A percentile compares a stretch with the other conserved stretches of the same genome.
phyloP scores from a whole-genome alignment of 495 filamentous ascomycete genomes.

The Bombardia bombarda region DNA sequence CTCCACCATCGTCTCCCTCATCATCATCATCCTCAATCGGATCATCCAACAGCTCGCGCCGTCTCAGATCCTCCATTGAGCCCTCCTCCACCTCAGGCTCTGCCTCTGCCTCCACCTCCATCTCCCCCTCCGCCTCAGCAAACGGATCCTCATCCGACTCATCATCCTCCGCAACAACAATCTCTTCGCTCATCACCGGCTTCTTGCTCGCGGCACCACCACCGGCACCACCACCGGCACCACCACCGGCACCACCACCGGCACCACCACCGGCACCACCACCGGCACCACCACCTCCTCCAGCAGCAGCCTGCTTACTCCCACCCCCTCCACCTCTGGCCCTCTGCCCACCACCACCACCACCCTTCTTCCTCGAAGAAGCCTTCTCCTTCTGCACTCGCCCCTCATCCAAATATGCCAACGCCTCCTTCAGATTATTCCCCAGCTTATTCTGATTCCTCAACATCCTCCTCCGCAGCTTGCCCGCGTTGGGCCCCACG shows the following conservation, averaged over 20 bases:
- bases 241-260: conserved; percentile 7
- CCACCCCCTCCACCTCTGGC: conserved; percentile 3
- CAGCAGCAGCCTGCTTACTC: conserved; percentile 33
- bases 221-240: conserved; percentile 13
- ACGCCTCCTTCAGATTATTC: conserved; percentile 65
- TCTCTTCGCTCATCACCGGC: conserved; percentile 30
- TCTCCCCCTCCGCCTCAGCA: conserved; percentile 43
- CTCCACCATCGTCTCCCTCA: conserved; percentile 39
- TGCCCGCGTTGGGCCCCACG: conserved; percentile 46
- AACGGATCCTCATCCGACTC: conserved; percentile 43
- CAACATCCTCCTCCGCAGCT: conserved; percentile 54
- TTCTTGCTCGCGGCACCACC: conserved; percentile 19
- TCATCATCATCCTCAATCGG: conserved; percentile 30
- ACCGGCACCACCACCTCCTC: conserved; percentile 14
- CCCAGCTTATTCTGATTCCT: conserved; percentile 63
- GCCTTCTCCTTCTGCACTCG: conserved; percentile 25
- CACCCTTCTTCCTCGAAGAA: conserved; percentile 13
- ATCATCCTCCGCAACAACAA: conserved; percentile 40
- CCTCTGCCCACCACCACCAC: conserved; percentile 6
- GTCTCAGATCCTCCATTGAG: conserved; percentile 53
- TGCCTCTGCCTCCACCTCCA: conserved; percentile 35
- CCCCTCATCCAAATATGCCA: conserved; percentile 62
- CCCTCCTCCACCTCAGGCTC: conserved; percentile 43
- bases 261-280: conserved; percentile 40
- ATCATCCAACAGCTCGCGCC: conserved; percentile 49